Conservation (phyloP, 345 rosid species). For the Boechera retrofracta region DNA sequence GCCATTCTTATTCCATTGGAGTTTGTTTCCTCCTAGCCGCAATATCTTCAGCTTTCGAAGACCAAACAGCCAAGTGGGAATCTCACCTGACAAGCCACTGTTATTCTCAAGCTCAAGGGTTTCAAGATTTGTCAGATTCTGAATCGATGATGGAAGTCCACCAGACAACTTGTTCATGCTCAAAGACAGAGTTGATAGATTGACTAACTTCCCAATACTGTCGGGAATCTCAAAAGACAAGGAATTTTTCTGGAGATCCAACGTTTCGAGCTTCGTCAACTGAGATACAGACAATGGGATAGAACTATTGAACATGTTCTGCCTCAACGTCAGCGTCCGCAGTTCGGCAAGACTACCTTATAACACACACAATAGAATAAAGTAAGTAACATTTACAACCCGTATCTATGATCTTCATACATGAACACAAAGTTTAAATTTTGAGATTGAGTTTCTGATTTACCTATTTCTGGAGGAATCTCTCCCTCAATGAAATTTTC, state of each 20-base stretch:
- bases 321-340: conserved; percentile 13
- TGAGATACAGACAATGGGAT: conserved; percentile 48
- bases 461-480: conserved; percentile 44
- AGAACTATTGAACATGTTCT: conserved; percentile 37
- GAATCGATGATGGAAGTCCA: conserved; percentile 46
- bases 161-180: conserved; percentile 45
- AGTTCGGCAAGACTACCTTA: conserved; percentile 41
- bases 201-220: conserved; percentile 45
- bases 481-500: conserved; percentile 40
- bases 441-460: neutral
- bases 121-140: conserved; percentile 44
- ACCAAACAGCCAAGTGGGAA: conserved; percentile 55
- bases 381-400: neutral
- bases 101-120: conserved; percentile 46
- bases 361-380: neutral
- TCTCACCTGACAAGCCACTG: conserved; percentile 42
- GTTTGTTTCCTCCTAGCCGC: conserved; percentile 50
- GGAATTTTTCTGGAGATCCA: conserved; percentile 36
- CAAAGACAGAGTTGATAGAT: conserved; percentile 38
- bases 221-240: conserved; percentile 48
- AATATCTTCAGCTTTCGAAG: conserved; percentile 41
- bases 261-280: conserved; percentile 26
- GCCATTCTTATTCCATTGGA: conserved; percentile 47
- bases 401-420: neutral
- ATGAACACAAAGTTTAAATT: neutral